Percentiles rank a stretch among this genome's conserved stretches.
Conservation (phyloP, 1,139 yeast species). For the Blastobotrys capitulatus region DNA sequence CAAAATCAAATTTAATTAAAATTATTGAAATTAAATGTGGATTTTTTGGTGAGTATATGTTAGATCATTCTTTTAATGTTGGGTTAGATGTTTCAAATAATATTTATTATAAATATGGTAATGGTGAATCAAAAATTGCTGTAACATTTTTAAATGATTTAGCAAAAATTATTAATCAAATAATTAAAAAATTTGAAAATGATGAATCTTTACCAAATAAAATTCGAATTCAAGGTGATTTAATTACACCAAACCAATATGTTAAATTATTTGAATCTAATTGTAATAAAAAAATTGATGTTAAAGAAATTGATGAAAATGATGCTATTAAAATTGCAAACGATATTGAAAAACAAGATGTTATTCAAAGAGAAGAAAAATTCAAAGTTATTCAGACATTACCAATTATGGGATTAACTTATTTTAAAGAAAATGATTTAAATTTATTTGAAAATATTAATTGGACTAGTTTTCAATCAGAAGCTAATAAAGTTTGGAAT, state of each 20-base stretch:
- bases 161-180: constrained; percentile 44
- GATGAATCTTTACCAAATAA: constrained; percentile 39
- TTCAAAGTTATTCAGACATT: constrained; percentile 4
- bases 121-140: constrained; percentile 34
- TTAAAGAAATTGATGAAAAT: background rate
- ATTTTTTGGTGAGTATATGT: constrained; percentile 29
- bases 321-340: background rate
- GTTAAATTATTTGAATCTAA: constrained; percentile 40
- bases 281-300: constrained; percentile 22
- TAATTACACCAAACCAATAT: constrained; percentile 38
- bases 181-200: constrained; percentile 23
- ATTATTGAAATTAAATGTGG: constrained; percentile 8
- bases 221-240: constrained; percentile 42
- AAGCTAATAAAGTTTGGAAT: constrained; percentile 2
- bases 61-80: constrained; percentile 20
- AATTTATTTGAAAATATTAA: background rate
- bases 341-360: background rate
- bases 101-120: constrained; percentile 38
- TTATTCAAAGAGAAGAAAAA: constrained; percentile 1
- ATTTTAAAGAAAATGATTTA: background rate
- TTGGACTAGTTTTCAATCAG: constrained; percentile 3
- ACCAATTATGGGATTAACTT: background rate
- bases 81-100: constrained; percentile 27
- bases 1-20: background rate
- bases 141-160: constrained; percentile 42